phyloP scores from a whole-genome alignment of 1,284 basidiomycete species.

The Singerocomus inundabilis region DNA sequence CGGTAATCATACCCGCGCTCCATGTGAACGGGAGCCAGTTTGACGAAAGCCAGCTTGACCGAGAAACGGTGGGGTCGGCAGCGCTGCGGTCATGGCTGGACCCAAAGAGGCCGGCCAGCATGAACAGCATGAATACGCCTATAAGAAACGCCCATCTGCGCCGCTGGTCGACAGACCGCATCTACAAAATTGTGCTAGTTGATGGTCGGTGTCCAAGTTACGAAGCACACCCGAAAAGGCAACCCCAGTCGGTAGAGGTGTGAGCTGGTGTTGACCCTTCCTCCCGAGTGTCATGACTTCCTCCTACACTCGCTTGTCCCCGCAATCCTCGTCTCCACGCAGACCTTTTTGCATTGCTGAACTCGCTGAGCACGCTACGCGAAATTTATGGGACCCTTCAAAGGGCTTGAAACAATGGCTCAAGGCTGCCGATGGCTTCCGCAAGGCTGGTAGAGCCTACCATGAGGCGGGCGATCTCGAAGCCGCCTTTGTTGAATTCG shows the following conservation, averaged over 20 bases:
- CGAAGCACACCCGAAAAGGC: constrained; percentile 23
- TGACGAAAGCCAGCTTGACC: constrained; percentile 16
- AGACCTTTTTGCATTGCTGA: constrained; percentile 36
- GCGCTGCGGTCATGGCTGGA: constrained; percentile 32
- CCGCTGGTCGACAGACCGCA: constrained; percentile 22
- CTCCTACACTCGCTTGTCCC: constrained; percentile 23
- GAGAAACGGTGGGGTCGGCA: constrained; percentile 4
- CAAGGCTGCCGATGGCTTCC: constrained; percentile 37
- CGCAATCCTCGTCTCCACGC: constrained; percentile 24
- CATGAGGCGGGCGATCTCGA: constrained; percentile 32
- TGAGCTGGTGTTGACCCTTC: constrained; percentile 18
- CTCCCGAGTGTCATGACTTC: constrained; percentile 27
- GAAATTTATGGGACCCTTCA: constrained; percentile 35
- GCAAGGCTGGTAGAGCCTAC: constrained; percentile 31
- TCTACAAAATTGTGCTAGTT: constrained; percentile 2
- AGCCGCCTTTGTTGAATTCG: constrained; percentile 39
- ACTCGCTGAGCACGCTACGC: constrained; percentile 36
- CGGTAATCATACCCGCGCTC: constrained; percentile 12
- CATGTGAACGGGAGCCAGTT: constrained; percentile 20
- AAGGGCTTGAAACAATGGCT: constrained; percentile 38
- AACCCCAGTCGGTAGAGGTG: constrained; percentile 11
- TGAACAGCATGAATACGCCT: constrained; percentile 51
- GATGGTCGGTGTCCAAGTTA: constrained; percentile 3
- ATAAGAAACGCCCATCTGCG: constrained; percentile 45
- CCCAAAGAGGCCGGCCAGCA: constrained; percentile 54